These are phyloP conservation scores for Pyropia yezoensis DNA, from an alignment of 23 red algal genomes.

Conservation along the genomic window DNA sequence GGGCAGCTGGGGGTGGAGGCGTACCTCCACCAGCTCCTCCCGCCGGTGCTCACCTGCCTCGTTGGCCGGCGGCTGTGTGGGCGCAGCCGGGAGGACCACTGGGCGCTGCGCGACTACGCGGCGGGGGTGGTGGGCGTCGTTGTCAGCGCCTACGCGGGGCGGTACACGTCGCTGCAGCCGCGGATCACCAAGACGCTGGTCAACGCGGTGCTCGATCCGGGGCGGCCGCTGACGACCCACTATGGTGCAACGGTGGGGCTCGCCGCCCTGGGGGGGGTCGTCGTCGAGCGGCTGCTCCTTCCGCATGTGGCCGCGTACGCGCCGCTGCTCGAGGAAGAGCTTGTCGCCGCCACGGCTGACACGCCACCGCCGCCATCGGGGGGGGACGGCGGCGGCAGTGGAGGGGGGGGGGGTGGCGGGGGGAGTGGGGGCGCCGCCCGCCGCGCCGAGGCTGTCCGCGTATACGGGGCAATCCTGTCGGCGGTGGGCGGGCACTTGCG, in stretches of 20 bases:
- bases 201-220: constrained; percentile 32
- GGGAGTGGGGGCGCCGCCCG: no score
- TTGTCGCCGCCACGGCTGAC: neutral
- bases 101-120: constrained; percentile 78
- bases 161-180: constrained; percentile 54
- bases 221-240: constrained; percentile 74
- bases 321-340: constrained; percentile 1
- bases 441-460: no score
- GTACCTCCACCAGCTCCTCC: constrained; percentile 85
- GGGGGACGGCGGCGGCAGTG: neutral
- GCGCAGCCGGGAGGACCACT: constrained; percentile 70
- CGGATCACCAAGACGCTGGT: constrained; percentile 66
- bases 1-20: constrained; percentile 41
- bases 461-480: no score
- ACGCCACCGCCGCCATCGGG: neutral
- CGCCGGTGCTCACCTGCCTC: constrained; percentile 73
- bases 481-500: no score
- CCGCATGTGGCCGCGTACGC: constrained; percentile 11
- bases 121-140: constrained; percentile 45
- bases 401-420: neutral
- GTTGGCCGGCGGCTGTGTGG: constrained; percentile 54
- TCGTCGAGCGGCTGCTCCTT: constrained; percentile 15
- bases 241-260: constrained; percentile 90
- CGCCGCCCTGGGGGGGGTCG: constrained; percentile 18
- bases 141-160: constrained; percentile 26